phyloP scores from a whole-genome alignment of 78 protist genomes.

The Dictyostelium firmibasis region DNA sequence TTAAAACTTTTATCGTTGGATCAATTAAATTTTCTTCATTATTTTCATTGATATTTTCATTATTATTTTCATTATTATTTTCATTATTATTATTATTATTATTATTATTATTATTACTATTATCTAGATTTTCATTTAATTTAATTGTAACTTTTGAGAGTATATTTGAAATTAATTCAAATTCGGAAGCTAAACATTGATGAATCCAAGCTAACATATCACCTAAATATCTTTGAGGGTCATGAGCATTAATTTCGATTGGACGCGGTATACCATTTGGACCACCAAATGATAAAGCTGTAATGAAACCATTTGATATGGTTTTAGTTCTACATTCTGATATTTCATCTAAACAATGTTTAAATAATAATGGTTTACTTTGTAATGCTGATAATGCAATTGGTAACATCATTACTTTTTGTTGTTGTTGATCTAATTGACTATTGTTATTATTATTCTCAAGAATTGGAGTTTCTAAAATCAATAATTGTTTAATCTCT shows the following conservation, averaged over 20 bases:
- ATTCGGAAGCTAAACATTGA: conserved; percentile 79
- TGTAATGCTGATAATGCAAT: conserved; percentile 40
- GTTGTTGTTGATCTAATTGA: not conserved
- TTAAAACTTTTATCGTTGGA: conserved; percentile 47
- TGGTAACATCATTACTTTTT: not conserved
- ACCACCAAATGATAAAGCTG: conserved; percentile 86
- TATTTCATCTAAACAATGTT: conserved; percentile 41
- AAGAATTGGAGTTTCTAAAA: not conserved
- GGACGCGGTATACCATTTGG: conserved; percentile 87
- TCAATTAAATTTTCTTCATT: not conserved
- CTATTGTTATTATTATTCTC: not conserved
- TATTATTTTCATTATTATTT: not conserved
- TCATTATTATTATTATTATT: not conserved
- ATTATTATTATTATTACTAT: too few relatives aligned
- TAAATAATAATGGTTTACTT: conserved; percentile 25
- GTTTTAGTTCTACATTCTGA: conserved; percentile 12
- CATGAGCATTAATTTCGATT: conserved; percentile 90
- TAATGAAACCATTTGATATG: conserved; percentile 46
- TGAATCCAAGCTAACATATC: conserved; percentile 94
- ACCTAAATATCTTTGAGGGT: conserved; percentile 88
- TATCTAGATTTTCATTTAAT: not conserved
- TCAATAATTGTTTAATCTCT: conserved; percentile 8
- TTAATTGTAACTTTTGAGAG: not conserved
- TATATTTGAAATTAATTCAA: conserved; percentile 50
- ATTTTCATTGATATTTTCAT: not conserved